phyloP scores from a whole-genome alignment of 2,329 filamentous ascomycete species.

The Balansia obtecta region DNA sequence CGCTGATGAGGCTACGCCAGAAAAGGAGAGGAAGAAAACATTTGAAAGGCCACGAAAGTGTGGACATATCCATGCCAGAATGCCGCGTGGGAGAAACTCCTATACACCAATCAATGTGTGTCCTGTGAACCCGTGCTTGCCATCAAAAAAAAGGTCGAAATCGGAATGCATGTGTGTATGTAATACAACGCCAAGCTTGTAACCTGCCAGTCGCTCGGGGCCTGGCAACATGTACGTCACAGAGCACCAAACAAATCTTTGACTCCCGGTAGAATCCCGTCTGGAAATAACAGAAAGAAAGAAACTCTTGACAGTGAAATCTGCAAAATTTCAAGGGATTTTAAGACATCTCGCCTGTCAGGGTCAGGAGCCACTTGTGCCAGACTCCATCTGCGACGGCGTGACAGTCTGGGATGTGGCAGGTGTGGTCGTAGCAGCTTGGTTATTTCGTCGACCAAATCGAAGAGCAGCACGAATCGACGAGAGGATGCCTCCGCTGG shows the following conservation, averaged over 20 bases:
- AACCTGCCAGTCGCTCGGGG: background rate
- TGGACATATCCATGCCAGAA: background rate
- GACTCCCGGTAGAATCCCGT: too few species aligned
- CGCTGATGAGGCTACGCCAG: too few species aligned
- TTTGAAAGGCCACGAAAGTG: too few species aligned
- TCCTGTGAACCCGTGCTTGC: background rate
- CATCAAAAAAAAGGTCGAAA: background rate
- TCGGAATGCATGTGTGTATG: background rate
- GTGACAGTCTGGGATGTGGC: conserved; percentile 19
- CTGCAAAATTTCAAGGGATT: too few species aligned
- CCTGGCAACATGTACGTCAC: background rate
- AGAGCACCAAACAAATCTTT: background rate
- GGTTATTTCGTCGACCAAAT: conserved; percentile 18
- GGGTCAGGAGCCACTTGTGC: conserved; percentile 17
- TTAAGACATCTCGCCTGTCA: background rate
- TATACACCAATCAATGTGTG: background rate
- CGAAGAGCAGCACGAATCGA: conserved; percentile 21
- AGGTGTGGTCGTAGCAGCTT: conserved; percentile 8
- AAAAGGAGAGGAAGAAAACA: too few species aligned
- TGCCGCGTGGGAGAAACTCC: background rate
- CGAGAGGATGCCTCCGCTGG: conserved; percentile 15
- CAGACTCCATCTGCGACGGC: conserved; percentile 36
- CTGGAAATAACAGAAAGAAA: too few species aligned
- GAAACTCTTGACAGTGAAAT: too few species aligned
- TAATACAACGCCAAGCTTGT: background rate